Evolutionary conservation across 345 rosid species (phyloP), one percentile per base, ranked within the genome.

Genomic region (Heritiera fomes): DNA sequence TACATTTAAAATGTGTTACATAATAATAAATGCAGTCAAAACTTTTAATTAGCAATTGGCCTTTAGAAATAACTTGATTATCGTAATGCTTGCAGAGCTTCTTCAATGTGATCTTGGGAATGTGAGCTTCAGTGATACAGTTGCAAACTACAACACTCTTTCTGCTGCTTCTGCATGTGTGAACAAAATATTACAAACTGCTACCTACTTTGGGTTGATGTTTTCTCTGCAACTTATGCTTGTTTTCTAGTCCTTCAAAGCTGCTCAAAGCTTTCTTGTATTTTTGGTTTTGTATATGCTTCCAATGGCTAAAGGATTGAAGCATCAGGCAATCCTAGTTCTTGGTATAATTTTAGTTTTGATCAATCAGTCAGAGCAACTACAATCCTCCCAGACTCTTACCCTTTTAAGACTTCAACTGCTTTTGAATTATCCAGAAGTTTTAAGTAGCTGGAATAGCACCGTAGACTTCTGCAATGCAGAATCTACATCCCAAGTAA

Each of bases 391-490:
- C 74, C 89, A 91, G 81, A 87, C 89, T 78, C 88, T 85, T 77
- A 90, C 90, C 40, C 97, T 94, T 17, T 17, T 90, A 76, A 89
- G 97, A 77, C 88, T 96, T 66, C 91, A 84, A 69, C 80, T 80
- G 66, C 92, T 96, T 81, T 83, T 96, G 69, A 82, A 89, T 85
- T 76, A 85, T 81, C 97, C 98, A 14, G 79, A 81, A 60, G 86
- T 89, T 75, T 83, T 92, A 55, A 87, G 77, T 64, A 77, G 87
- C 84, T 95, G 99, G 99, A 93, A 87, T 83, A 85, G 85, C 80
- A 70, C 81, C 55, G 91, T 89, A 0, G 92, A 94, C 71, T 96
- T 94, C 92, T 96, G 99, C 91, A 91, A 89, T 18, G 80, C 83
- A 0, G 93, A 94, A 67, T 90, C 99, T 6, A 86, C 71, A 66